Evolutionary conservation across 495 filamentous ascomycete genomes (phyloP), one percentile per base, ranked within the genome.

Genomic region (Aspergillus mulundensis): DNA sequence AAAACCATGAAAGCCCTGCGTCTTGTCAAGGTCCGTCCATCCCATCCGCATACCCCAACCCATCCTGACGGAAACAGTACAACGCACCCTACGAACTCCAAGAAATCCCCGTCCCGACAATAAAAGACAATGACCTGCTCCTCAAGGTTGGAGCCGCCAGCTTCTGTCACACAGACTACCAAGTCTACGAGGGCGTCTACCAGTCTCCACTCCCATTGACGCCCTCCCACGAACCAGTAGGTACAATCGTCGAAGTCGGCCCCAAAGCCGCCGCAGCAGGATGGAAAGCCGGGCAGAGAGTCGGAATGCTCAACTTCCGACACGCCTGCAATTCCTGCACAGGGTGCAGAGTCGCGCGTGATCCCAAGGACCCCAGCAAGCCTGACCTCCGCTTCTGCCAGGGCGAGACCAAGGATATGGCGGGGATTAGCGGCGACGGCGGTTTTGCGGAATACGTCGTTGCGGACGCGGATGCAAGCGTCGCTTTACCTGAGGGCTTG

Each of bases 101-200:
- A 53, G 59, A 62, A n/a, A 65, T 82, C 48, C 71, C 75, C 46
- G 76, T 77, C 11, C 83, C 82, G 21, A 58, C 60, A 24, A 50
- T 60, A n/a, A 34, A 63, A 28, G 8, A 8, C 1, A 61, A 78
- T 56, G 81, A 84, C 57, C 61, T 85, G 7, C 80, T 85, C 30
- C 70, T 85, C 60, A 83, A 83, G 67, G 67, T 82, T 42, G 78
- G 74, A 36, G 81, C 80, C 14, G 82, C 78, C 25, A 80, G 78
- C 6, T 73, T 82, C 61, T 85, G 83, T 70, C 83, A 85, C 65
- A 82, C 82, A 8, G 83, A 85, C 64, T 52, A 62, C 59, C 81
- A 82, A 73, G 78, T 81, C n/a, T 55, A 53, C 19, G 59, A 70
- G 0, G 82, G 82, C 50, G 51, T 69, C 38, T 59, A 76, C 64